Base-by-base conservation (phyloP, 2,329 filamentous ascomycete genomes). In the Beauveria scarabaeidicola region DNA sequence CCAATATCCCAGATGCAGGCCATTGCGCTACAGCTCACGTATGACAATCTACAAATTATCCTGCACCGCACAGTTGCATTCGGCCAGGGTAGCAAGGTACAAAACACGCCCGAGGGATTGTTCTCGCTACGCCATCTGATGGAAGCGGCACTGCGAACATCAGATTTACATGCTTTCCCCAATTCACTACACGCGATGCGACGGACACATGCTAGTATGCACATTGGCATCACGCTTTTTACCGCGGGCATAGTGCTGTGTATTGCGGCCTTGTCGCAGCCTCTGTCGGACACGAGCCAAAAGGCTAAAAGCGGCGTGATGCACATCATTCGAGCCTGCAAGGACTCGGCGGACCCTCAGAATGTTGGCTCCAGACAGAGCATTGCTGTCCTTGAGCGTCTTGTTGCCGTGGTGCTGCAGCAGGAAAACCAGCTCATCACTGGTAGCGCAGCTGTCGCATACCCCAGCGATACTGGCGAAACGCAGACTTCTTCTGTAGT, bases 211-310 rank as follows among this genome's bases (percentile, higher is more conserved):
- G 54, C 59, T 1, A 53, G 41, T 15, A 61, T 61, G 59, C 59
- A 61, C 19, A 50, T 61, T n/a, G 59, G 59, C 13, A 61, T 61
- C 19, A 61, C 59, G 2, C 54, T 61, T 2, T 61, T 61, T 40
- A 61, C 59, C 1, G 59, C 59, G 5, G 59, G 59, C 3, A 56
- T 61, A n/a, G 59, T 61, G n/a, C 48, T 58, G 9, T 61, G 59
- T 32, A 41, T 52, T 15, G 47, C 58, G n/a, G 43, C 38, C 40
- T 21, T 61, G 27, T 47, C 53, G n/a, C 54, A 53, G 29, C 59
- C 59, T 21, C 48, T 61, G 13, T 58, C 59, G 11, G 44, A 19
- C 11, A 48, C 43, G 9, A 58, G 59, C 23, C 47, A 61, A 21
- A 32, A 36, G 17, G 54, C 59, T 5, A 61, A 61, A 21, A 48